These are phyloP conservation scores for Ceratocystis albifundus DNA, from an alignment of 2,329 filamentous ascomycete species.

Conservation along the genomic window DNA sequence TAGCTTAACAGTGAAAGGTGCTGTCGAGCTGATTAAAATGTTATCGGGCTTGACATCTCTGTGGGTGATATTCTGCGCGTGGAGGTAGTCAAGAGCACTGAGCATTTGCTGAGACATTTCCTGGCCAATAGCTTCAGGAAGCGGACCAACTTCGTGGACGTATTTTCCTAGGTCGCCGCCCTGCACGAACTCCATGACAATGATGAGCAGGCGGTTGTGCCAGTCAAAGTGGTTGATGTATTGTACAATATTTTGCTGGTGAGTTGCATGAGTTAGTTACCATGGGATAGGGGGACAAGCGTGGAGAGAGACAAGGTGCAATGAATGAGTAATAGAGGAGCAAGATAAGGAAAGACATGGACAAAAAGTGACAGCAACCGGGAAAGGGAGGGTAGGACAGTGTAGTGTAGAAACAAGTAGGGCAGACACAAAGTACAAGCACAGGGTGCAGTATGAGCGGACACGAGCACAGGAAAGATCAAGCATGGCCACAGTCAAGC, in stretches of 20 bases:
- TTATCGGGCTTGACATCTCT: conserved; percentile 99
- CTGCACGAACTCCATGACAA: conserved; percentile 88
- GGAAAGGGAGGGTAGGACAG: conserved; percentile 19
- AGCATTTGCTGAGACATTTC: conserved; percentile 65
- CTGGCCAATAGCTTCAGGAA: conserved; percentile 59
- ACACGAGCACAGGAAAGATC: too few relatives aligned
- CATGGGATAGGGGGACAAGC: conserved; percentile 21
- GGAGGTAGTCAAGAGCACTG: conserved; percentile 73
- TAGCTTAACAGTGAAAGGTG: conserved; percentile 74
- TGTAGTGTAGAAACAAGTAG: too few relatives aligned
- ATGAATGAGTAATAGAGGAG: not conserved
- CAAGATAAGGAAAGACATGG: not conserved
- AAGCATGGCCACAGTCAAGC: too few relatives aligned
- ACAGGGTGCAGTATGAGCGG: too few relatives aligned
- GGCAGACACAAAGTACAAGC: too few relatives aligned
- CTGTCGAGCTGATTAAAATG: conserved; percentile 64
- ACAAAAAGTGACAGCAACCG: not conserved
- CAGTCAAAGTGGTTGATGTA: conserved; percentile 84
- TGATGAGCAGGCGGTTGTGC: conserved; percentile 74
- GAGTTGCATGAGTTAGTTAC: conserved; percentile 32
- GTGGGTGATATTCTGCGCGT: conserved; percentile 81
- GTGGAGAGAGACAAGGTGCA: conserved; percentile 16
- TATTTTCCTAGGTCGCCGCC: conserved; percentile 72
- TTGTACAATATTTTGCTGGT: conserved; percentile 65
- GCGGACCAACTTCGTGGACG: conserved; percentile 47